Percentiles rank a stretch among this genome's conserved stretches.
phyloP scores from a whole-genome alignment of 495 filamentous ascomycete species.

The Patellaria atrata region DNA sequence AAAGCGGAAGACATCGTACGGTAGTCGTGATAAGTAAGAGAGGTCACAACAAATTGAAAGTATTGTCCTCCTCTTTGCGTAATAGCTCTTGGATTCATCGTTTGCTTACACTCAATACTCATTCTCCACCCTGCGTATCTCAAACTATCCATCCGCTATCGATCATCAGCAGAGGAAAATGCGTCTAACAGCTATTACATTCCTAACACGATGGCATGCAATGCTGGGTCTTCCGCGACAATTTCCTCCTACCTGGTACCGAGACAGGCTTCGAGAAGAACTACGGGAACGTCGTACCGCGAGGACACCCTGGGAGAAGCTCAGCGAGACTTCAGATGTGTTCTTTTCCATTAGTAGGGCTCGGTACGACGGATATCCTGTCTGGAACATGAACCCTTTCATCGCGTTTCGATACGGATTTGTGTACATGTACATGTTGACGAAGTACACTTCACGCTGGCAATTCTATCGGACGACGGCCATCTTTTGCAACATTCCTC shows the following conservation, averaged over 20 bases:
- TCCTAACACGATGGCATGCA: constrained; percentile 26
- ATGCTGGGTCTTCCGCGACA: constrained; percentile 29
- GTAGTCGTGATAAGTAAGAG: no score
- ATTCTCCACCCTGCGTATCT: no score
- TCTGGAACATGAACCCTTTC: constrained; percentile 26
- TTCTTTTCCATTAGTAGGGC: constrained; percentile 37
- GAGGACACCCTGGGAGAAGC: constrained; percentile 24
- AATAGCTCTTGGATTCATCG: no score
- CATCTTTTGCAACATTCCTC: constrained; percentile 25
- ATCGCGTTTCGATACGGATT: constrained; percentile 17
- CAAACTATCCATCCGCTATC: constrained; percentile 4
- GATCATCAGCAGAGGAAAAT: constrained; percentile 4
- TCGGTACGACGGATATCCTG: constrained; percentile 27
- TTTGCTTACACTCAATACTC: no score
- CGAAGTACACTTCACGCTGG: constrained; percentile 38
- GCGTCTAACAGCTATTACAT: constrained; percentile 3
- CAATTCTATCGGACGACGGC: constrained; percentile 33
- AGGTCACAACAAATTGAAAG: no score
- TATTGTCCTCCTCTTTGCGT: no score
- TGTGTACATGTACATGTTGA: constrained; percentile 36
- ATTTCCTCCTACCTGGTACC: constrained; percentile 32
- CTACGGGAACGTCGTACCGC: constrained; percentile 29
- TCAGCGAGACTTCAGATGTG: constrained; percentile 41
- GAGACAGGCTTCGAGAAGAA: constrained; percentile 34
- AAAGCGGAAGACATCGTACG: no score